These are phyloP conservation scores for Sanghuangporus sanghuang DNA, from an alignment of 1,284 basidiomycete species.

Conservation along the genomic window DNA sequence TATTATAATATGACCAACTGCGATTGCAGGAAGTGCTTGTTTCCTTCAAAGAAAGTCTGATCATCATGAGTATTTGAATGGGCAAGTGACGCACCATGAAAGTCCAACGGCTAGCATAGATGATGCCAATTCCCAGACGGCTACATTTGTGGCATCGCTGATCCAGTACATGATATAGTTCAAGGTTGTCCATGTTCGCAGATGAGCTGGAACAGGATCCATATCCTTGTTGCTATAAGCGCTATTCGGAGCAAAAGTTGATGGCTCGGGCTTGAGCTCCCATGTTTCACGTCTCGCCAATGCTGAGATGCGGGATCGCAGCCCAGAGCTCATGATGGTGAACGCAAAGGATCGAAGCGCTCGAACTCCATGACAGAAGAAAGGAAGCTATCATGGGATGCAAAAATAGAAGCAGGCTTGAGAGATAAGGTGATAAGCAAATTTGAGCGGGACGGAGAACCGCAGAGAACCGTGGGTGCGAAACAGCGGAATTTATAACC, in stretches of 20 bases:
- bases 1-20: conserved; percentile 56
- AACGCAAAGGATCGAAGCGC: background rate
- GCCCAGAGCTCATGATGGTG: background rate
- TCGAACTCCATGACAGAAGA: background rate
- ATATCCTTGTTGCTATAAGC: conserved; percentile 71
- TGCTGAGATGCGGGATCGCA: background rate
- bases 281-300: conserved; percentile 28
- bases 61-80: background rate
- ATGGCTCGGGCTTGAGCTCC: conserved; percentile 42
- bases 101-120: conserved; percentile 64
- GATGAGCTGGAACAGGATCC: conserved; percentile 58
- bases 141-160: conserved; percentile 50
- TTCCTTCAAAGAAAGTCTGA: conserved; percentile 31
- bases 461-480: background rate
- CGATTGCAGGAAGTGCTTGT: conserved; percentile 60
- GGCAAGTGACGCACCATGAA: conserved; percentile 41
- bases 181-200: conserved; percentile 58
- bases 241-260: conserved; percentile 44
- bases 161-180: conserved; percentile 65
- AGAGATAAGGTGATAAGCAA: background rate
- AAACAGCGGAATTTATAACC: background rate
- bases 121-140: conserved; percentile 44
- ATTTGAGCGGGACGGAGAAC: background rate
- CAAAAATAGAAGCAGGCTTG: background rate
- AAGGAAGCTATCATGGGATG: background rate